Percentiles rank a stretch among this genome's conserved stretches.
phyloP scores from a whole-genome alignment of 1,284 basidiomycete genomes.

The Pseudozyma tsukubaensis region DNA sequence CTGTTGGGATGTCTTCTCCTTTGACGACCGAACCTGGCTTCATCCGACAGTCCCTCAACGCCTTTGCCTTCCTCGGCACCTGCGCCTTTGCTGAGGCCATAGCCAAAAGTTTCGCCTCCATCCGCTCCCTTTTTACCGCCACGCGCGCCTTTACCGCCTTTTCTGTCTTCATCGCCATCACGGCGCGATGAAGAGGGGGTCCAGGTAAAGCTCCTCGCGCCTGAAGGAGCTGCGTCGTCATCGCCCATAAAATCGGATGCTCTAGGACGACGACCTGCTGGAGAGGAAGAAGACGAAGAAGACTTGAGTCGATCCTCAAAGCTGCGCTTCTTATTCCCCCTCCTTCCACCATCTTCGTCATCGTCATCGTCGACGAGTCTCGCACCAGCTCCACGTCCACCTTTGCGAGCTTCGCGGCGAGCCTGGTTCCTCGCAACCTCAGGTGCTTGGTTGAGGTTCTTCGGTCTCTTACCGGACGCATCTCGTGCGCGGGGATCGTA shows the following conservation, averaged over 20 bases:
- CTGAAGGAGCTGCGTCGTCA: slow-evolving; percentile 20
- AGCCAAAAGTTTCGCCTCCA: slow-evolving; percentile 72
- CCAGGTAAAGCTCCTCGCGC: slow-evolving; percentile 48
- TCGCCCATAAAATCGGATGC: slow-evolving; percentile 40
- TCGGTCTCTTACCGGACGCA: slow-evolving; percentile 69
- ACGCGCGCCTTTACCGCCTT: slow-evolving; percentile 3
- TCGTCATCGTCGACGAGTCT: slow-evolving; percentile 50
- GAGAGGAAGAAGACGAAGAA: not conserved
- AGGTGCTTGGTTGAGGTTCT: slow-evolving; percentile 69
- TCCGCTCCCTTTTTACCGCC: slow-evolving; percentile 49
- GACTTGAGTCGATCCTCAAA: slow-evolving; percentile 49
- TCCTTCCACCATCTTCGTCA: slow-evolving; percentile 22
- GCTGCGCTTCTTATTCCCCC: slow-evolving; percentile 46
- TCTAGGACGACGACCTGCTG: slow-evolving; percentile 14
- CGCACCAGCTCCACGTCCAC: slow-evolving; percentile 24
- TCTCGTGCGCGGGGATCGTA: slow-evolving; percentile 49
- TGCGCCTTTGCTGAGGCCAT: slow-evolving; percentile 64
- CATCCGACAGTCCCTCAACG: slow-evolving; percentile 86
- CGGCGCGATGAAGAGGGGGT: slow-evolving; percentile 44
- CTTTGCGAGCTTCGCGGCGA: slow-evolving; percentile 65
- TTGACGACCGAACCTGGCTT: slow-evolving; percentile 71
- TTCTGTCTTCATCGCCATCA: slow-evolving; percentile 12
- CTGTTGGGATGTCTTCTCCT: slow-evolving; percentile 58
- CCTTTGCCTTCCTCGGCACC: slow-evolving; percentile 66
- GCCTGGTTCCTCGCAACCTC: slow-evolving; percentile 49